Evolutionary conservation across 108 stramenopile genomes (phyloP), one percentile per base, ranked within the genome.

Genomic region (Cyclotella choctawhatcheeana): DNA sequence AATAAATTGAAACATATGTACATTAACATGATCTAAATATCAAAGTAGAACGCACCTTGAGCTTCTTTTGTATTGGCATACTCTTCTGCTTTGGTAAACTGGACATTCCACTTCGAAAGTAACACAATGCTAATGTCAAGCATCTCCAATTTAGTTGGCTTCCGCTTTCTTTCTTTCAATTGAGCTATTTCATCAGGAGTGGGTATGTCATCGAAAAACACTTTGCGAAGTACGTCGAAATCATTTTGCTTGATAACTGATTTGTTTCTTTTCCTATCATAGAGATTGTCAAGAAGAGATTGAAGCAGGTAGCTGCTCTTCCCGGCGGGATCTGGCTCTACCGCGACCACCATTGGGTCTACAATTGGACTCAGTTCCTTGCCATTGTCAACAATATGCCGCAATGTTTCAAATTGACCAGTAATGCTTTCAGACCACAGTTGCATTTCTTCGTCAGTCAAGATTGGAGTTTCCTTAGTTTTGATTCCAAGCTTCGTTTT

Each of bases 61-160:
- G 25, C 58, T 6, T 30, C 24, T 45, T 48, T 69, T 21, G 31
- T 8, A 3, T 1, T 31, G 20, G 34, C 50, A 35, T 52, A 51
- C 20, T 32, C 17, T 29, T 50, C 60, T 21, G 21, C 44, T 51
- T 56, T 73, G 37, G 25, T 63, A 26, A 54, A 73, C 0, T 29
- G 8, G 6, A 73, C 53, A 44, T 73, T 55, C 71, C 71, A 73
- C 21, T 44, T 2, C 18, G 71, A 73, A 30, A 56, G 29, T 10
- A 56, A 1, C 10, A 22, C 51, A 22, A 22, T 22, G 51, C 2
- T 52, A 10, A 52, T 52, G 21, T 52, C 24, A 52, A n/a, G 21
- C n/a, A 3, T 2, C 10, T 52, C 24, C 20, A n/a, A n/a, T n/a
- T n/a, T n/a, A n/a, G n/a, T n/a, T n/a, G n/a, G n/a, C n/a, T n/a